Evolutionary conservation across 2,329 filamentous ascomycete species (phyloP), one percentile per base, ranked within the genome.

Genomic region (Pseudogymnoascus verrucosus): DNA sequence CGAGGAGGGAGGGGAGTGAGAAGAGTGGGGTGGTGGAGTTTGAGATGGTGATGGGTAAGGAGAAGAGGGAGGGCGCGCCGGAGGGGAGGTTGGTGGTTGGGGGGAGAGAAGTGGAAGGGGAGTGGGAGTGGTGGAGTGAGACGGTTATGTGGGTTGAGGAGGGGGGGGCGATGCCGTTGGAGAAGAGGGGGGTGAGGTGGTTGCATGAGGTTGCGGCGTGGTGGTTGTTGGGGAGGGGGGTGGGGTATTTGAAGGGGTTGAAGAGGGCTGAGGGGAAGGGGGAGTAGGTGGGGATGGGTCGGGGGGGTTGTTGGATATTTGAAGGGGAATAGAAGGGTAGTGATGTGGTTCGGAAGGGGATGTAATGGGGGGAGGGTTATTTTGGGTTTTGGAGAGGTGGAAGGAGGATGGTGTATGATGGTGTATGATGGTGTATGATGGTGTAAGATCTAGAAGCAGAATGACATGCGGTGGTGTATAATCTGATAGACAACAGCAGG

Each of bases 141-240:
- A n/a, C n/a, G n/a, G n/a, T n/a, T n/a, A n/a, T n/a, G n/a, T n/a
- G n/a, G n/a, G n/a, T n/a, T n/a, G n/a, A n/a, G n/a, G n/a, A n/a
- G n/a, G n/a, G n/a, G n/a, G n/a, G n/a, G n/a, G n/a, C n/a, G n/a
- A n/a, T n/a, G n/a, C n/a, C n/a, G n/a, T n/a, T n/a, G n/a, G n/a
- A n/a, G n/a, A n/a, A n/a, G n/a, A n/a, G n/a, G n/a, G n/a, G n/a
- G n/a, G n/a, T n/a, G n/a, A n/a, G n/a, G n/a, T n/a, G n/a, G n/a
- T n/a, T n/a, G n/a, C n/a, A n/a, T n/a, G n/a, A n/a, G n/a, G n/a
- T n/a, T n/a, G n/a, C n/a, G n/a, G n/a, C n/a, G n/a, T n/a, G n/a
- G n/a, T n/a, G 26, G 60, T 64, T 62, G 59, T 54, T 64, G 39
- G 40, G 62, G 36, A 31, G 28, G 10, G 63, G 3, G 54, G 54